A percentile compares a stretch with the other conserved stretches of the same genome.
Evolutionary conservation across 176 grass and related monocot species (phyloP).

Genomic region (Carex pumila): DNA sequence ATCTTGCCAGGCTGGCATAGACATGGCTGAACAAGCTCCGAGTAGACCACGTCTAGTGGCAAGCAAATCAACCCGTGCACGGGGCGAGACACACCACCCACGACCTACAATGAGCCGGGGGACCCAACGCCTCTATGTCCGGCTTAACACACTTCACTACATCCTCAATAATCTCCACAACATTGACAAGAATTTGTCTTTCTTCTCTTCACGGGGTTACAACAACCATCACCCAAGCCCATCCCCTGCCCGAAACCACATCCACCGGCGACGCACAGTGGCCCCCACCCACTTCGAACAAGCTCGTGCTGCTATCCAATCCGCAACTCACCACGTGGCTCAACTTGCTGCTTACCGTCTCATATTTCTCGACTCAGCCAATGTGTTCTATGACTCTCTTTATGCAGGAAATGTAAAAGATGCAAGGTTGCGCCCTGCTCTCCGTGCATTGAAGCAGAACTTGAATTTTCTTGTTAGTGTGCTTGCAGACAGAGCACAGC

Average conservation of each 20-base stretch:
- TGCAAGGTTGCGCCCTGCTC: conserved; percentile 13
- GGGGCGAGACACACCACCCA: conserved; percentile 7
- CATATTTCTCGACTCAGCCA: conserved; percentile 49
- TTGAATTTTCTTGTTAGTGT: conserved; percentile 32
- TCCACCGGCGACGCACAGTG: conserved; percentile 10
- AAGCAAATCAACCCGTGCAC: conserved; percentile 1
- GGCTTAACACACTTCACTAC: conserved; percentile 68
- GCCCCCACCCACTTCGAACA: conserved; percentile 39
- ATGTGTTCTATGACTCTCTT: conserved; percentile 36
- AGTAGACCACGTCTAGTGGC: conserved; percentile 22
- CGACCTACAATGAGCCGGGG: conserved; percentile 40
- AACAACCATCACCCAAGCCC: conserved; percentile 15
- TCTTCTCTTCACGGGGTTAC: conserved; percentile 16
- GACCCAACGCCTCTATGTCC: conserved; percentile 36
- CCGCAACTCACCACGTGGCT: conserved; percentile 32
- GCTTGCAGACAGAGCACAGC: conserved; percentile 40
- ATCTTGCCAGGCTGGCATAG: conserved; percentile 22
- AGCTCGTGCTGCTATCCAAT: conserved; percentile 31
- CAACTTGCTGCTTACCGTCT: conserved; percentile 55
- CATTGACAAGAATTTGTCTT: conserved; percentile 39
- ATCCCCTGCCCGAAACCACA: conserved; percentile 1
- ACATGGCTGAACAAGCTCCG: neutral
- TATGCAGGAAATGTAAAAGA: conserved; percentile 33
- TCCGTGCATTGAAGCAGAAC: conserved; percentile 49
- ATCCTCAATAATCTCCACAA: conserved; percentile 41